Evolutionary conservation across 345 rosid species (phyloP), one percentile per base, ranked within the genome.

Genomic region (Acer yangbiense): DNA sequence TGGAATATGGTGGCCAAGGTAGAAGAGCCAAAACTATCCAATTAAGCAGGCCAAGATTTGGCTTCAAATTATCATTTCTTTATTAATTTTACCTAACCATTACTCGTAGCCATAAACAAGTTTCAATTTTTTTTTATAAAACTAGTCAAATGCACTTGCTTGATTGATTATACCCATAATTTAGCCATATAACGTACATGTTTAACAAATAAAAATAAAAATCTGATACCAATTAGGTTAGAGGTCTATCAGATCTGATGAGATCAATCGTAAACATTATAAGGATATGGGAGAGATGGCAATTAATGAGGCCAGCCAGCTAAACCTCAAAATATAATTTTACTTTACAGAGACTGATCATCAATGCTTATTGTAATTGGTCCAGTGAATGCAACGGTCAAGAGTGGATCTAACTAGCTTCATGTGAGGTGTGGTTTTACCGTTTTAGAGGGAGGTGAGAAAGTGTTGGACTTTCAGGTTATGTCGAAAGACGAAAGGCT

Each of bases 381-480:
- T 16, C 48, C 23, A 8, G 20, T 25, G 1, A 54, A 71, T 54
- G 27, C 25, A 6, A 52, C 74, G 64, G 64, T 54, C 17, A 54
- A 54, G 64, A 11, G 74, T 55, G 39, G 27, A 32, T 35, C 65
- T 46, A 71, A 60, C 6, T 23, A 23, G 25, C 25, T 18, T 8
- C 25, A 29, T 50, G 43, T 11, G 39, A 43, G 21, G 66, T 41
- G 75, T 7, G 66, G 52, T 13, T 6, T 3, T 20, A 20, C 32
- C 13, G 52, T 13, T 3, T 3, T 20, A 20, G 52, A 20, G 65
- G 32, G 12, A 35, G 61, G 63, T 16, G 57, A 54, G 67, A 39
- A 35, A 72, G 69, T 78, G 81, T 50, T 73, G 73, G 63, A 68
- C 60, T 21, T 68, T 73, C 57, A 4, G 65, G 63, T 6, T 7